Base-by-base conservation (phyloP, 495 filamentous ascomycete genomes). In the Hypoxylon lienhwacheense region DNA sequence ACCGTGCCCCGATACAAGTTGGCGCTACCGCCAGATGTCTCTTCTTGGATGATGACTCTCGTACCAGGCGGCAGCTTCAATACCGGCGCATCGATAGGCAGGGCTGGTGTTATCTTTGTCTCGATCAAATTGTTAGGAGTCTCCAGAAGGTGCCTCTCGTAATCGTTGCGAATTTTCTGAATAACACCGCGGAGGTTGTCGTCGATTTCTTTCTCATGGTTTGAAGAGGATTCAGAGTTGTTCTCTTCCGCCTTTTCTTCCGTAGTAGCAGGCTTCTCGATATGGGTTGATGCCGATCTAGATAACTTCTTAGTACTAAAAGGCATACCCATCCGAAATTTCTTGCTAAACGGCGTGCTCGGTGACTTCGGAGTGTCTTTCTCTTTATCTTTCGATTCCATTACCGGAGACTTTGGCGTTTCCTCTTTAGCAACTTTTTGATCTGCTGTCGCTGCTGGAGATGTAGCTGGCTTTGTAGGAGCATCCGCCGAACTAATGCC, bases 41-140 rank as follows among this genome's bases (percentile, higher is more conserved):
- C 95, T 66, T 97, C 93, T 67, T 98, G 95, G 41, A 98, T 90
- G 35, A 97, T 88, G 24, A 98, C 87, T 16, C 85, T 88, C 12
- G 90, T 96, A 14, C 81, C 81, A 14, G 82, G 65, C 0, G 93
- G 93, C 12, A 87, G 85, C 50, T 89, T 84, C 15, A 98, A 69
- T 17, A 88, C 81, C 0, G 93, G 93, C 1, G 93, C 95, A 59
- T 98, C 93, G 53, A 77, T 88, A 1, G 87, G 83, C 4, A 86
- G 68, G 63, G 88, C 91, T 0, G 95, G 93, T 0, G 80, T 77
- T 59, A 98, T 84, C 4, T 77, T 77, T 6, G 86, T 82, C 42
- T 78, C 78, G 52, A 92, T 64, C 0, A 73, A 62, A 47, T 70
- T 72, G 29, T 77, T 72, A 5, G 81, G 77, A 45, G 75, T 71